A percentile compares a stretch with the other conserved stretches of the same genome.
These are phyloP conservation scores for Globisporangium splendens DNA, from an alignment of 352 stramenopile species.

Conservation along the genomic window DNA sequence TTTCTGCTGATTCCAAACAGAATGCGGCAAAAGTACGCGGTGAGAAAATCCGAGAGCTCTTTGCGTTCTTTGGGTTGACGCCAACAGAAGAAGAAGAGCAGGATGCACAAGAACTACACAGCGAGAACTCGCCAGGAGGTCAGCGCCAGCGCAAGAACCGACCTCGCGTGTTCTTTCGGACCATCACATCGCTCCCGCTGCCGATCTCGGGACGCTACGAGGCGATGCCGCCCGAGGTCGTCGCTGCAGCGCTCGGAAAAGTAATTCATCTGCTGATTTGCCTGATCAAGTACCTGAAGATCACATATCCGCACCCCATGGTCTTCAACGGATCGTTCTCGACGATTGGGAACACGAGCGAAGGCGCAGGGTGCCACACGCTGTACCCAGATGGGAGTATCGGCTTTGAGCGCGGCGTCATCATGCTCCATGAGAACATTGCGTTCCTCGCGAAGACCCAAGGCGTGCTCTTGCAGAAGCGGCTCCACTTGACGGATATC, in stretches of 20 bases:
- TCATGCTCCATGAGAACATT: constrained; percentile 80
- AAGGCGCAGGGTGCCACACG: constrained; percentile 76
- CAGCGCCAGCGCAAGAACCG: background rate
- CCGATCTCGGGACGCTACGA: constrained; percentile 70
- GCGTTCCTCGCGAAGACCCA: constrained; percentile 52
- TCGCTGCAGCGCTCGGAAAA: constrained; percentile 64
- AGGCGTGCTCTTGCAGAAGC: constrained; percentile 21
- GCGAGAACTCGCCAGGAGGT: background rate
- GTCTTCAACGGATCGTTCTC: constrained; percentile 85
- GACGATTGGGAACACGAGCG: constrained; percentile 76
- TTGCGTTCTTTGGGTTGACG: constrained; percentile 47
- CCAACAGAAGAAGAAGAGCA: background rate
- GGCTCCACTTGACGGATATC: constrained; percentile 49
- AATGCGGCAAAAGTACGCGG: constrained; percentile 61
- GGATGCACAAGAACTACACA: too few relatives aligned
- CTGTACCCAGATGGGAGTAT: constrained; percentile 79
- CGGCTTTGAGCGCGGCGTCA: constrained; percentile 68
- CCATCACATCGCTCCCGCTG: constrained; percentile 63
- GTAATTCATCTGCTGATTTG: constrained; percentile 73
- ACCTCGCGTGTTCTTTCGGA: constrained; percentile 44
- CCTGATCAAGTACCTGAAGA: constrained; percentile 62
- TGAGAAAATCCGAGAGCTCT: constrained; percentile 67
- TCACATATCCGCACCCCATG: constrained; percentile 82
- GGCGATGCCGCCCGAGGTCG: constrained; percentile 71
- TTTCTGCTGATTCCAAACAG: constrained; percentile 18